Evolutionary conservation across 495 filamentous ascomycete genomes (phyloP), one percentile per base, ranked within the genome.

Genomic region (Aspergillus mulundensis): DNA sequence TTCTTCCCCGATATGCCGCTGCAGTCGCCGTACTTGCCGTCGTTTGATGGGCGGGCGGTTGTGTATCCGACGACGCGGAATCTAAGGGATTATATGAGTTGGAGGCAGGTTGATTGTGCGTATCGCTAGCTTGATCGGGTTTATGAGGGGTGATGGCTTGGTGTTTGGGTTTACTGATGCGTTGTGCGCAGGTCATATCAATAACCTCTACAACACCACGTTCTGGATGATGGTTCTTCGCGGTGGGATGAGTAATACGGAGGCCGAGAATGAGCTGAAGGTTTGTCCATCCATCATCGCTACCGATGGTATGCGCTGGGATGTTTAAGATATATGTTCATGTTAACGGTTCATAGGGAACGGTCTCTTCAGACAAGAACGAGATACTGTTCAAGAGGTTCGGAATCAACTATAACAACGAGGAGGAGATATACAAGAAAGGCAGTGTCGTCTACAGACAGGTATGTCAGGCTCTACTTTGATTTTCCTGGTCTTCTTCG

Each of bases 201-300:
- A 98, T 70, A 98, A 98, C 66, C 78, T 97, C 15, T 97, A 96
- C 70, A 98, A 98, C 64, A 98, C 94, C 0, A 92, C 91, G 0
- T 97, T 97, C 66, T 97, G 94, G 94, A 78, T 86, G 0, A 77
- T 97, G 63, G 86, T 97, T 21, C 81, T 86, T 50, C 73, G 83
- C 40, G 92, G 91, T 0, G 88, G 86, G 0, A 81, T 94, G 76
- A 83, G 81, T 45, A 78, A 80, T 8, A 85, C 81, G 18, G 84
- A 89, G 61, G 94, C 94, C 0, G 94, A 96, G 67, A 79, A 85
- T 62, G 81, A 80, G 48, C 77, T 97, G 24, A 84, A 87, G 65
- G 89, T 89, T 57, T 58, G 72, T 67, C 36, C n/a, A n/a, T n/a
- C n/a, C n/a, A n/a, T n/a, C n/a, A n/a, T n/a, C n/a, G n/a, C n/a